Percentiles rank a stretch among this genome's conserved stretches.
Conservation (phyloP, 108 stramenopile genomes). For the Cylindrotheca fusiformis region DNA sequence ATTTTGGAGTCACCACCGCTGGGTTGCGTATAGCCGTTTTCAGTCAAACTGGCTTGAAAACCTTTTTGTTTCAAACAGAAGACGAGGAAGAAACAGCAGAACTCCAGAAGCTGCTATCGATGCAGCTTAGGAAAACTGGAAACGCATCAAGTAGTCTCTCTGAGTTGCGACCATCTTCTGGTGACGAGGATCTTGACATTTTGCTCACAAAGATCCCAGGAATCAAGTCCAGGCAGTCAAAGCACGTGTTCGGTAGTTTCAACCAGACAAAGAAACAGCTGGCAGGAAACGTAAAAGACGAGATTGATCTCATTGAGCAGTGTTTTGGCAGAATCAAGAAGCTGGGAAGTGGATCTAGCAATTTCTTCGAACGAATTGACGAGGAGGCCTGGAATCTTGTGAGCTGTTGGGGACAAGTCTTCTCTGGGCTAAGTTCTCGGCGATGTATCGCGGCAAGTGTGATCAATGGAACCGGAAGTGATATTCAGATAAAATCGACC, state of each 20-base stretch:
- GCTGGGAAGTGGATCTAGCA: constrained; percentile 48
- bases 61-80: constrained; percentile 53
- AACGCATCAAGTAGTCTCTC: constrained; percentile 35
- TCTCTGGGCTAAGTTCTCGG: constrained; percentile 67
- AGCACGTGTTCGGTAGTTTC: constrained; percentile 68
- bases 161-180: constrained; percentile 19
- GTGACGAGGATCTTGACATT: constrained; percentile 36
- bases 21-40: constrained; percentile 64
- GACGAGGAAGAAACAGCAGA: constrained; percentile 30
- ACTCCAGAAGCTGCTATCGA: constrained; percentile 48
- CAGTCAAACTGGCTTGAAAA: constrained; percentile 55
- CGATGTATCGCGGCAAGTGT: constrained; percentile 73
- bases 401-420: constrained; percentile 64
- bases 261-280: constrained; percentile 43
- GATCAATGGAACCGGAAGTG: constrained; percentile 68
- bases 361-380: constrained; percentile 60
- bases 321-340: constrained; percentile 56
- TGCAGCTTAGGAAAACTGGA: constrained; percentile 64
- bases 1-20: constrained; percentile 44
- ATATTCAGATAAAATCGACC: constrained; percentile 71
- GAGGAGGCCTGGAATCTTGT: constrained; percentile 76
- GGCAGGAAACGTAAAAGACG: constrained; percentile 49
- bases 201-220: constrained; percentile 63
- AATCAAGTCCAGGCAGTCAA: constrained; percentile 47
- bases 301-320: constrained; percentile 66